Conservation (phyloP, 2,329 filamentous ascomycete genomes). For the Colletotrichum lupini region DNA sequence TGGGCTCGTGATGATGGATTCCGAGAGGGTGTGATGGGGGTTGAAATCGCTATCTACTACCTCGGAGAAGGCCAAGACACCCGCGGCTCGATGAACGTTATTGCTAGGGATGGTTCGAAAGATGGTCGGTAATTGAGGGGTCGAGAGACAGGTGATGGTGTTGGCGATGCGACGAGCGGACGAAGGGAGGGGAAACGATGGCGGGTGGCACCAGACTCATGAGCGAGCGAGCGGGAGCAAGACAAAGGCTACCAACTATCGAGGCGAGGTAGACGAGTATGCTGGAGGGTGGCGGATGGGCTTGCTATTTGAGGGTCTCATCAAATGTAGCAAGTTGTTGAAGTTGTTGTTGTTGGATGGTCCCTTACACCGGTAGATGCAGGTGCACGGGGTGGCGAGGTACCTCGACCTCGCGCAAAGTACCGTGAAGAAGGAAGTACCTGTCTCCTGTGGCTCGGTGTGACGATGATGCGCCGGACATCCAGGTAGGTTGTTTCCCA, state of each 20-base stretch:
- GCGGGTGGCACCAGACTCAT: not conserved
- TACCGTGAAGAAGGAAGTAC: not conserved
- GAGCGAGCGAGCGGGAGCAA: not conserved
- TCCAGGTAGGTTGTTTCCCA: not conserved
- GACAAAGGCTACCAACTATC: not conserved
- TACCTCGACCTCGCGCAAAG: not conserved
- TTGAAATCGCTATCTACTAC: conserved; percentile 6
- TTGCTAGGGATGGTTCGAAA: conserved; percentile 21
- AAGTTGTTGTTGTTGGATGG: not conserved
- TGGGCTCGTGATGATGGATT: conserved; percentile 35
- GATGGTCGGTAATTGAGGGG: not conserved
- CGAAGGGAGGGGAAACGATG: not conserved
- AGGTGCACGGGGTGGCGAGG: not conserved
- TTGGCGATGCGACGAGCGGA: not conserved
- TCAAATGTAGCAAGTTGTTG: not conserved
- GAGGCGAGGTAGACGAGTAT: not conserved
- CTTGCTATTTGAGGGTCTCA: not conserved
- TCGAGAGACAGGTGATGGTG: not conserved
- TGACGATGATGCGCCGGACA: not conserved
- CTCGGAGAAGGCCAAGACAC: conserved; percentile 12
- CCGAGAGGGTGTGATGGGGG: conserved; percentile 24
- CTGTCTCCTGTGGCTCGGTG: not conserved
- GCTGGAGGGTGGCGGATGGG: not conserved
- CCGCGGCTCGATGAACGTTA: conserved; percentile 23
- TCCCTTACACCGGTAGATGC: not conserved